Conservation (phyloP, 768 basidiomycete species). For the Wakefieldia striispora region DNA sequence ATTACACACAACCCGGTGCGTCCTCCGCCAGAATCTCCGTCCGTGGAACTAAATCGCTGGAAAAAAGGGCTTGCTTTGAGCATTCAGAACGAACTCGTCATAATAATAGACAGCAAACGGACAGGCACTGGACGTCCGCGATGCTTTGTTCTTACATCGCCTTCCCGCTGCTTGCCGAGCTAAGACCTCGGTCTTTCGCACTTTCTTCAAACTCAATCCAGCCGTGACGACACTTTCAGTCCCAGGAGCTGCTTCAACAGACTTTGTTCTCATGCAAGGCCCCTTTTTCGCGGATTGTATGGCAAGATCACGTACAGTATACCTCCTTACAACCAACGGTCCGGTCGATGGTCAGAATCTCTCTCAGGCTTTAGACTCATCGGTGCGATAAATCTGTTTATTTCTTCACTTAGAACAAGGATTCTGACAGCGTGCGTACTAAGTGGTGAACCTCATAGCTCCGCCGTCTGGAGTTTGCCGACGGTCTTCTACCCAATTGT, state of each 20-base stretch:
- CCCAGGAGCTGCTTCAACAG: conserved; percentile 2
- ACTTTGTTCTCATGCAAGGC: conserved; percentile 25
- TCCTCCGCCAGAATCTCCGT: conserved; percentile 4
- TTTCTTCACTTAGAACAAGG: conserved; percentile 6
- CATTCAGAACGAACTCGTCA: too few species aligned
- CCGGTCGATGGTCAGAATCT: conserved; percentile 8
- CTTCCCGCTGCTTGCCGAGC: conserved; percentile 8
- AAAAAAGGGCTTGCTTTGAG: conserved; percentile 2
- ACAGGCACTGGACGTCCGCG: conserved; percentile 9
- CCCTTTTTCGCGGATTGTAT: conserved; percentile 15
- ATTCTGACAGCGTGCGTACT: conserved; percentile 27
- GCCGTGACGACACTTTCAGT: conserved; percentile 2
- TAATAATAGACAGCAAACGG: conserved; percentile 4
- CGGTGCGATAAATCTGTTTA: conserved; percentile 10
- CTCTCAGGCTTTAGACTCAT: conserved; percentile 29
- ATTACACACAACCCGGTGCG: background rate
- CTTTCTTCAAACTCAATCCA: conserved; percentile 5
- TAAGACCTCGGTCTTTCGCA: conserved; percentile 24
- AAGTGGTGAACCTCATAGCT: conserved; percentile 5
- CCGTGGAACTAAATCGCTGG: conserved; percentile 10
- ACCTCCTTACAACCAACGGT: conserved; percentile 9
- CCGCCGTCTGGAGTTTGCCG: conserved; percentile 16
- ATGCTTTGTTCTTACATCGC: conserved; percentile 22
- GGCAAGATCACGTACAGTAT: conserved; percentile 29
- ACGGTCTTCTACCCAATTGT: conserved; percentile 2